A percentile compares a stretch with the other conserved stretches of the same genome.
Conservation (phyloP, 2,329 filamentous ascomycete genomes). For the Aspergillus flavus region DNA sequence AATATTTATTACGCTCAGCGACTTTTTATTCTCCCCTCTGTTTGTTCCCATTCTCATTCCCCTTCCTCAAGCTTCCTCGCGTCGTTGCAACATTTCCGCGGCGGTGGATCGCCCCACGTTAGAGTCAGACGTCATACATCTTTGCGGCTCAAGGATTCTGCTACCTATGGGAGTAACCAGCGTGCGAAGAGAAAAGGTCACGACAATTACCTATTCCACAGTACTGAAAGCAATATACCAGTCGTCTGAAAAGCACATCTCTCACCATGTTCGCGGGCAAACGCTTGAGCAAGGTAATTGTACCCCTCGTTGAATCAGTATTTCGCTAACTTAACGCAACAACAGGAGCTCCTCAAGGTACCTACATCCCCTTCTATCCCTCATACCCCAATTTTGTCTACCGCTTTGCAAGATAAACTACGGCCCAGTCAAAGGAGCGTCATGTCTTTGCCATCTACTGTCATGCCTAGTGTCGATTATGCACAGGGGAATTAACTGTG, state of each 20-base stretch:
- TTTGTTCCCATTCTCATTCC: not conserved
- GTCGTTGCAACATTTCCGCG: not conserved
- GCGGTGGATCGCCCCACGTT: conserved; percentile 19
- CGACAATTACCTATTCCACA: conserved; percentile 1
- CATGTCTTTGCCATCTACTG: not conserved
- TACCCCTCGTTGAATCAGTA: not conserved
- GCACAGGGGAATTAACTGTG: not conserved
- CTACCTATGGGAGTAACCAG: not conserved
- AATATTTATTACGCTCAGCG: not conserved
- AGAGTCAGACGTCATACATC: conserved; percentile 27
- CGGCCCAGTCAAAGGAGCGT: not conserved
- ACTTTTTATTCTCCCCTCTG: not conserved
- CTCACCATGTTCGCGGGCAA: conserved; percentile 54
- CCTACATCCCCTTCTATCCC: not conserved
- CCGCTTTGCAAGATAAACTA: not conserved
- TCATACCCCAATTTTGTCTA: not conserved
- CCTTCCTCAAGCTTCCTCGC: not conserved
- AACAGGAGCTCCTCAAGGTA: conserved; percentile 60
- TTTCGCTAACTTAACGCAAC: conserved; percentile 23
- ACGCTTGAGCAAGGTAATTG: conserved; percentile 48
- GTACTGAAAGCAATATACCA: not conserved
- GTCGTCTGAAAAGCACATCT: not conserved
- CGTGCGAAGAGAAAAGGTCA: not conserved
- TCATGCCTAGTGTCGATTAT: not conserved
- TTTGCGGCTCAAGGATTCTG: conserved; percentile 5